phyloP scores from a whole-genome alignment of 495 filamentous ascomycete genomes.

The Lasiosphaeriaceae sp. region DNA sequence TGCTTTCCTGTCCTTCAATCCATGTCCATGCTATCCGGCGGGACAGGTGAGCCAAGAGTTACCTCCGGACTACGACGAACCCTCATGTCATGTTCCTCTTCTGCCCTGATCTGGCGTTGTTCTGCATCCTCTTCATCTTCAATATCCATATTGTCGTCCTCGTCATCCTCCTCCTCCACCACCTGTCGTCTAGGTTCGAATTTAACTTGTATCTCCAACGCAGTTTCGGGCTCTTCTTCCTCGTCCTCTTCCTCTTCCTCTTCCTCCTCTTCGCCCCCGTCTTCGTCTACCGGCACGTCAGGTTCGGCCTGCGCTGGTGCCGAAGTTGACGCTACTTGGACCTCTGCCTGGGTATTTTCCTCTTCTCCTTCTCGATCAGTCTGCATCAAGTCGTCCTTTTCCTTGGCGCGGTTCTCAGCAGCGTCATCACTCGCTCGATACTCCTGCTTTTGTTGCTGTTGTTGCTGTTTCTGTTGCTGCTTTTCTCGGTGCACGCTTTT shows the following conservation, averaged over 20 bases:
- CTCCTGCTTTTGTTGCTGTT: no score
- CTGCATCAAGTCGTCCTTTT: slow-evolving; percentile 1
- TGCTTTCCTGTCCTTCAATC: slow-evolving; percentile 10
- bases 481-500: slow-evolving; percentile 2
- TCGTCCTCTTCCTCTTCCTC: background rate
- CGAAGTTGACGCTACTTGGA: background rate
- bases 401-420: background rate
- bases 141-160: background rate
- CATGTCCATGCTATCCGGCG: slow-evolving; percentile 29
- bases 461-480: background rate
- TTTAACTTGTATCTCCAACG: slow-evolving; percentile 17
- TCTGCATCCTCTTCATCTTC: background rate
- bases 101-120: background rate
- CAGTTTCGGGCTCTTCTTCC: slow-evolving; percentile 6
- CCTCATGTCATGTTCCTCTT: slow-evolving; percentile 8
- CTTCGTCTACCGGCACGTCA: background rate
- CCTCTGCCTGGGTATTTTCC: background rate
- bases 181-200: slow-evolving; percentile 4
- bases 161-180: slow-evolving; percentile 17
- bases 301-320: background rate
- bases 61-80: slow-evolving; percentile 23
- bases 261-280: background rate
- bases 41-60: slow-evolving; percentile 27
- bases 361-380: background rate
- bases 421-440: no score